Evolutionary conservation across 169 alveolate genomes (phyloP).

Genomic region (Besnoitia besnoiti): DNA sequence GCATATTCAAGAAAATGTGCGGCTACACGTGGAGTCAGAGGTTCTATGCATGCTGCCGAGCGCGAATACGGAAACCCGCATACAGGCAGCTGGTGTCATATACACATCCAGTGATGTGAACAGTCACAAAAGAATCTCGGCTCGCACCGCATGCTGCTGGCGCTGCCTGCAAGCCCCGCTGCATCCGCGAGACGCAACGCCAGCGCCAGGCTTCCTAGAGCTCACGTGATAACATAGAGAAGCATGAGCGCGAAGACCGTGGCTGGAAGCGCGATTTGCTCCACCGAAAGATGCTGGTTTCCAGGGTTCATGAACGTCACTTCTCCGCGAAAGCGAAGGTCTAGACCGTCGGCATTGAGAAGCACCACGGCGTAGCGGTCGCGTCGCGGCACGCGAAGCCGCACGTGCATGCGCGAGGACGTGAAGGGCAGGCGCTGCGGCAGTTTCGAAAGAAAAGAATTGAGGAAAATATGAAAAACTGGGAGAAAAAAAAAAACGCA

Average conservation of each 20-base stretch:
- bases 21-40: no score
- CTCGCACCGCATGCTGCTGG: no score
- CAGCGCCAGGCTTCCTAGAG: no score
- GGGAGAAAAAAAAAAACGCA: background rate
- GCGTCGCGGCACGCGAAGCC: background rate
- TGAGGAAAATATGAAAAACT: background rate
- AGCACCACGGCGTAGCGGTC: slow-evolving; percentile 55
- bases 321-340: background rate
- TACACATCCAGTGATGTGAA: no score
- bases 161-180: no score
- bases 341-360: slow-evolving; percentile 43
- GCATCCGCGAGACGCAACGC: no score
- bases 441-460: background rate
- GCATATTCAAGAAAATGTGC: no score
- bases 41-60: no score
- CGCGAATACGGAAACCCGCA: no score
- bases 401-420: background rate
- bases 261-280: slow-evolving; percentile 24
- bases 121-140: no score
- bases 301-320: slow-evolving; percentile 15
- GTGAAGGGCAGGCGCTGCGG: slow-evolving; percentile 48
- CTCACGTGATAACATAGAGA: slow-evolving; percentile 31
- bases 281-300: slow-evolving; percentile 20
- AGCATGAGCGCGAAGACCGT: slow-evolving; percentile 22
- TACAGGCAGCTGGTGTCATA: no score